Evolutionary conservation across 2,329 filamentous ascomycete genomes (phyloP).

Genomic region (Chalaropsis thielavioides): DNA sequence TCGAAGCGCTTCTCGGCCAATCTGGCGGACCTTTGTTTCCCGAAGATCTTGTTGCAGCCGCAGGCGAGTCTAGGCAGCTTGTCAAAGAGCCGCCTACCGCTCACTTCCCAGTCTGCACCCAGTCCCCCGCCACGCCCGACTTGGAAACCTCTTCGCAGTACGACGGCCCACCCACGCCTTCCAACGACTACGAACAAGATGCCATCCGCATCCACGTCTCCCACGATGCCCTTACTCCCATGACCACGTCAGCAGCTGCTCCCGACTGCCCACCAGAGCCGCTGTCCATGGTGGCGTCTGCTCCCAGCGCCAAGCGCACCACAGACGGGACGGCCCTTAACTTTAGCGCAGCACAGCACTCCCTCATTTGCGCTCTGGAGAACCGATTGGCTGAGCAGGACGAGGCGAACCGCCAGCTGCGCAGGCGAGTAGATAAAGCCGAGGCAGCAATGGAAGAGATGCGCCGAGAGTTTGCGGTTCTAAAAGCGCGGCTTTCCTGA

Average conservation of each 20-base stretch:
- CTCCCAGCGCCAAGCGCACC: background rate
- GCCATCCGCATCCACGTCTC: background rate
- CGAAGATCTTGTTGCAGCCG: background rate
- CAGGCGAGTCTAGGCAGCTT: background rate
- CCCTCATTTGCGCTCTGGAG: conserved; percentile 7
- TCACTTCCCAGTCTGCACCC: background rate
- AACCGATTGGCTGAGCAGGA: conserved; percentile 9
- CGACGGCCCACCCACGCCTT: conserved; percentile 12
- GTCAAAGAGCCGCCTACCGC: background rate
- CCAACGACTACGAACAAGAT: background rate
- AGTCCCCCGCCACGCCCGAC: background rate
- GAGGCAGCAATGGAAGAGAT: conserved; percentile 12
- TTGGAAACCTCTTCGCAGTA: conserved; percentile 5
- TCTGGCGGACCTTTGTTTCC: conserved; percentile 25
- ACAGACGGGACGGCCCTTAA: background rate
- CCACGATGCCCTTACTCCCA: background rate
- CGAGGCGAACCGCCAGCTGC: conserved; percentile 8
- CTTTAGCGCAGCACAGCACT: background rate
- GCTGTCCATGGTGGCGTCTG: background rate
- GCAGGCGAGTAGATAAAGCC: conserved; percentile 5
- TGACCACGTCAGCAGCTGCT: background rate
- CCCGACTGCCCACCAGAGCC: background rate
- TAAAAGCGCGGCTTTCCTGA: conserved; percentile 11
- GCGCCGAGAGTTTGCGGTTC: conserved; percentile 11
- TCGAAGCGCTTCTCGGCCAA: conserved; percentile 28